Evolutionary conservation across 768 basidiomycete species (phyloP), one percentile per base, ranked within the genome.

Genomic region (Boletus tylopilopsis): DNA sequence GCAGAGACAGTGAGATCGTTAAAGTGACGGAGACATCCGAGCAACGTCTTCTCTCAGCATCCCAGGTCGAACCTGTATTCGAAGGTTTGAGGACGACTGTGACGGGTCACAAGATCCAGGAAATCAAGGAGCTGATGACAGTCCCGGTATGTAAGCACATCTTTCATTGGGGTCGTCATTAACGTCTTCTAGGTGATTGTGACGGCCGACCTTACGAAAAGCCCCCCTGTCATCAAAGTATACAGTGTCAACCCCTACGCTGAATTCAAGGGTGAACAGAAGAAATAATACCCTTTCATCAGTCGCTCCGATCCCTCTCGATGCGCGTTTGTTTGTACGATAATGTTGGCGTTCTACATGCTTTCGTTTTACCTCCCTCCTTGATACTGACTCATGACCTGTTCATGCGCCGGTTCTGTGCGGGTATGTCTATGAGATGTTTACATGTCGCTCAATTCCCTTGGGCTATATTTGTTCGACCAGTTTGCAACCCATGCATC

Each of bases 221-320:
- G 89, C 59, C 94, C 94, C 34, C 94, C 94, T 5, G 90, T 97
- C 62, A 88, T 98, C 77, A 94, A 96, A 70, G 93, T 98, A 49
- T 94, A 94, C 76, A 93, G 91, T 61, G 89, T 93, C 62, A 94
- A 94, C 64, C 93, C 93, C 8, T 94, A 90, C 68, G 85, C 90
- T 35, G 77, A 78, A 53, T 69, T 73, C 55, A 79, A 78, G 68
- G 25, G 2, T 27, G 59, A 55, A 41, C 54, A 42, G 34, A 53
- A 42, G 51, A 75, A 75, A 67, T 74, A 58, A 69, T 49, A 49
- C 53, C 45, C 53, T 12, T 35, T 27, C 9, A 43, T 27, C 29
- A 32, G 43, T 22, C 42, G n/a, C 54, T 52, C 18, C 13, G 16
- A 29, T 40, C 46, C 36, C 21, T 50, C 50, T 48, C 22, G 48